Evolutionary conservation across 176 grass and related monocot genomes (phyloP), one percentile per base, ranked within the genome.

Genomic region (Tillandsia leiboldiana): DNA sequence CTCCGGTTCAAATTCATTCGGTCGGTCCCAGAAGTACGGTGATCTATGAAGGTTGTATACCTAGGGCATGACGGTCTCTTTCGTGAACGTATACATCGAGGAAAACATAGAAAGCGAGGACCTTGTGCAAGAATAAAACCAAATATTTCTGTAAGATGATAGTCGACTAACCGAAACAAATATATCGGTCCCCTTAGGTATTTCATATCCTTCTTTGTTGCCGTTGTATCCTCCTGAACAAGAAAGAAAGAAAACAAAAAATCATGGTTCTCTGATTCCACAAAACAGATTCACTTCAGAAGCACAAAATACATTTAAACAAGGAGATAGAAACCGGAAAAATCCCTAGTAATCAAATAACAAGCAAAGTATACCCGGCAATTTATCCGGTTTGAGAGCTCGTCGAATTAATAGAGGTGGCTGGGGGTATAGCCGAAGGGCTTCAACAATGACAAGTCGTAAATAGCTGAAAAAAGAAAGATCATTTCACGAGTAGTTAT

Each of bases 31-130:
- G 72, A 92, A 90, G 61, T 90, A 90, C 1, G 86, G 93, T 48
- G 93, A 97, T 78, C 89, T 92, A 69, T 92, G 89, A 49, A 97
- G 87, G 66, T 97, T 97, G 70, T 87, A 97, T 76, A 97, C 72
- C 93, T 97, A 75, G 57, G 81, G 64, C 33, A 7, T 42, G 7
- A 42, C 6, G 33, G 33, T 42, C 33, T 42, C 33, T 42, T 42
- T 42, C 33, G 33, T 42, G 4, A 42, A 42, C 8, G 4, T 7
- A 42, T 42, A 7, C 33, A 42, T 42, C 33, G 4, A 42, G 33
- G 33, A 42, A 24, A 42, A 42, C 33, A 42, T 42, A 5, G 33
- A 42, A 42, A 42, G 33, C 4, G 33, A 42, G 28, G 33, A 59
- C 6, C 54, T 22, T 59, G 0, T 15, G 12, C 15, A 22, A 20